Evolutionary conservation across 129 eudicot species (phyloP).

Genomic region (Saposhnikovia divaricata): DNA sequence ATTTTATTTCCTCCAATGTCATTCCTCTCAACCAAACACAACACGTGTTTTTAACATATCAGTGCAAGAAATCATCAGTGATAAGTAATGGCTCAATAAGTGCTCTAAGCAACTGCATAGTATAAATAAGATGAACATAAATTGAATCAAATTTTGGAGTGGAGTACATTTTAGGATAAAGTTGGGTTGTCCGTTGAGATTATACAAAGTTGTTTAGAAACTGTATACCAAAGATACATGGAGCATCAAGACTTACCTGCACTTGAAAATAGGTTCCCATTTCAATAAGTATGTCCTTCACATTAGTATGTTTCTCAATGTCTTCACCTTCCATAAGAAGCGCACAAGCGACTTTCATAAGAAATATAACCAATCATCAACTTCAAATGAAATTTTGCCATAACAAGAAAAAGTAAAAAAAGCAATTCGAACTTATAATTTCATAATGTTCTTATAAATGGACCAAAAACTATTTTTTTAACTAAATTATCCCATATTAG

Average conservation of each 20-base stretch:
- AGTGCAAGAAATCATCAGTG: neutral
- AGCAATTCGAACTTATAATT: neutral
- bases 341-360: slow-evolving; percentile 74
- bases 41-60: too few species aligned
- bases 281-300: slow-evolving; percentile 65
- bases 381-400: slow-evolving; percentile 7
- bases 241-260: slow-evolving; percentile 37
- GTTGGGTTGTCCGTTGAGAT: neutral
- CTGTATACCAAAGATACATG: neutral
- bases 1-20: too few species aligned
- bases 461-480: neutral
- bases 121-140: too few species aligned
- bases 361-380: slow-evolving; percentile 1
- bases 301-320: slow-evolving; percentile 62
- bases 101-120: neutral
- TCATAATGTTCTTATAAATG: too few species aligned
- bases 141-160: too few species aligned
- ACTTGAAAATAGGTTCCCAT: slow-evolving; percentile 94
- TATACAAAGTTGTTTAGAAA: neutral
- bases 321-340: slow-evolving; percentile 71
- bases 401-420: neutral
- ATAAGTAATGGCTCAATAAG: neutral
- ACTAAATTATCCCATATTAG: neutral
- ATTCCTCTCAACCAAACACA: too few species aligned
- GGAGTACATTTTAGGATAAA: neutral